phyloP scores from a whole-genome alignment of 1,139 yeast species.

The Candida labiduridarum region DNA sequence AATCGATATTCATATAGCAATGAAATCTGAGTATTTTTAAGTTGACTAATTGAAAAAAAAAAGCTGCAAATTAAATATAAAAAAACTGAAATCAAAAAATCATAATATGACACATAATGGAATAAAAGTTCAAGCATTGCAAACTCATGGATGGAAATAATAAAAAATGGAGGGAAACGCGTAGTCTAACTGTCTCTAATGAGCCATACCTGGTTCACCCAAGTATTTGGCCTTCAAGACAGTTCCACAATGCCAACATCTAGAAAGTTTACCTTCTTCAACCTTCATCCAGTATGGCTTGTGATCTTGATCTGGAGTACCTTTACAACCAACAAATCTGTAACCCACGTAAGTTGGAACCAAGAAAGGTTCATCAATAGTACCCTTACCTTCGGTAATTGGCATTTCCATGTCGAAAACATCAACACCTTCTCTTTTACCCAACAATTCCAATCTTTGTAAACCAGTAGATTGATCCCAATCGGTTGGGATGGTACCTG shows the following conservation, averaged over 20 bases:
- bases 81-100: neutral
- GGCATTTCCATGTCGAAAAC: conserved; percentile 91
- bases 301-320: conserved; percentile 85
- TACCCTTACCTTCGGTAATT: conserved; percentile 86
- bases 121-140: neutral
- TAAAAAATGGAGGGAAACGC: neutral
- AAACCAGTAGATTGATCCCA: conserved; percentile 97
- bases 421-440: conserved; percentile 94
- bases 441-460: conserved; percentile 93
- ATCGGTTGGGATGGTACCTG: conserved; percentile 88
- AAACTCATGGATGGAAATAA: neutral
- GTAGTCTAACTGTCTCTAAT: conserved; percentile 31
- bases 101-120: conserved; percentile 1
- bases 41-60: neutral
- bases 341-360: conserved; percentile 90
- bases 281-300: conserved; percentile 93
- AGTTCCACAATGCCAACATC: conserved; percentile 99
- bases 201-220: conserved; percentile 74
- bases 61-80: conserved; percentile 1
- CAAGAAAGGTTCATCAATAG: conserved; percentile 81
- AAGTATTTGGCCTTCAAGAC: conserved; percentile 88
- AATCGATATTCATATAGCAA: neutral
- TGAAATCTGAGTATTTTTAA: neutral
- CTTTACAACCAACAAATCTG: conserved; percentile 98
- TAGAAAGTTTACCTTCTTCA: conserved; percentile 76